Conservation (phyloP, 2,329 filamentous ascomycete genomes). For the Calonectria pseudoreteaudii region DNA sequence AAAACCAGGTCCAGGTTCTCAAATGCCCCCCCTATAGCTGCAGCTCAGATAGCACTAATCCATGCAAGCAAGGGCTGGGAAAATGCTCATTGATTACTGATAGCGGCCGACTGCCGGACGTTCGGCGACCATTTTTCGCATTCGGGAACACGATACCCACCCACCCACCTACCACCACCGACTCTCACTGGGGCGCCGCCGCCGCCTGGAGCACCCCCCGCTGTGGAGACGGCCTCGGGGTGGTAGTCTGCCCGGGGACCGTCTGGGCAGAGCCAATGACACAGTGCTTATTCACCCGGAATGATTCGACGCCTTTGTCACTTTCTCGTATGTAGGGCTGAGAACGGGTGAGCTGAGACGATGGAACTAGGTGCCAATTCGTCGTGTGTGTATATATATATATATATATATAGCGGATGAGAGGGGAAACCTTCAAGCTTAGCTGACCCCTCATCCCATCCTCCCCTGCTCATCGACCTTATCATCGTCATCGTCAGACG, state of each 20-base stretch:
- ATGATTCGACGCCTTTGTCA: slow-evolving; percentile 15
- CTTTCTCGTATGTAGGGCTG: slow-evolving; percentile 18
- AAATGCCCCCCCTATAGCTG: neutral
- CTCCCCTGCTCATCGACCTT: neutral
- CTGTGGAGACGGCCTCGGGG: slow-evolving; percentile 26
- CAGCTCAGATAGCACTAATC: neutral
- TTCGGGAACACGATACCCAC: neutral
- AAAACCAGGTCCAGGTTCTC: neutral
- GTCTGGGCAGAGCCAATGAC: slow-evolving; percentile 29
- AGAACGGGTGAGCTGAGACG: neutral
- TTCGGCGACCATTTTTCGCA: neutral
- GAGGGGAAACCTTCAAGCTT: neutral
- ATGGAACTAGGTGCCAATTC: neutral
- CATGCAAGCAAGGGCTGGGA: too few species aligned
- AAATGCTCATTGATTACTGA: slow-evolving; percentile 1
- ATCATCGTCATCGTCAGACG: neutral
- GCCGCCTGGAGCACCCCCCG: neutral
- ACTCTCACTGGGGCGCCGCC: too few species aligned
- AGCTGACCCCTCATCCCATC: neutral
- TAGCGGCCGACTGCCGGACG: neutral
- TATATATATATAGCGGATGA: neutral
- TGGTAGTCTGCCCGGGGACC: slow-evolving; percentile 29
- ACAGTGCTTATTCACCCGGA: slow-evolving; percentile 35
- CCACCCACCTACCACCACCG: too few species aligned
- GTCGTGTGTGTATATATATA: too few species aligned